Conservation (phyloP, 148 eudicot species). For the Rheum nobile region DNA sequence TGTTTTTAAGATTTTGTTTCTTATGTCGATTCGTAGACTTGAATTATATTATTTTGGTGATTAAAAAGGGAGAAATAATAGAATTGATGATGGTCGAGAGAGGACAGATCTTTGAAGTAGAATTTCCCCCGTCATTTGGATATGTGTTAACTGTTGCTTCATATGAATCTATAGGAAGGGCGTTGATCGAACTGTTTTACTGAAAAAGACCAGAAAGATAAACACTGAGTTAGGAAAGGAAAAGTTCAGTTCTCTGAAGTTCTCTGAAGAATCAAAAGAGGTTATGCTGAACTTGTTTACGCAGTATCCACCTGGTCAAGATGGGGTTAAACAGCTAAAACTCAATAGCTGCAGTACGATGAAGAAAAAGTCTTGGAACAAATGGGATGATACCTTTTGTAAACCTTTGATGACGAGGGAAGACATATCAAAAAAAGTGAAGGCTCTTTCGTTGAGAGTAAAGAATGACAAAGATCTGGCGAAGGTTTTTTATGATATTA, state of each 20-base stretch:
- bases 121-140: neutral
- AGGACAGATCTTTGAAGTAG: neutral
- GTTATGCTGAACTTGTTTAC: constrained; percentile 55
- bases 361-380: constrained; percentile 10
- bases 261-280: constrained; percentile 49
- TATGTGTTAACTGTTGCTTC: neutral
- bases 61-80: neutral
- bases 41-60: neutral
- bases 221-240: constrained; percentile 8
- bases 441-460: constrained; percentile 27
- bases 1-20: neutral
- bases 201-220: neutral
- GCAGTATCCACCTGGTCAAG: constrained; percentile 65
- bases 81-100: neutral
- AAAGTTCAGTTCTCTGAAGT: constrained; percentile 23
- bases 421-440: constrained; percentile 42
- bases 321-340: constrained; percentile 22
- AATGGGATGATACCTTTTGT: constrained; percentile 36
- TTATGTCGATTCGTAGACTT: neutral
- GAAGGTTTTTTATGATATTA: constrained; percentile 34
- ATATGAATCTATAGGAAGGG: neutral
- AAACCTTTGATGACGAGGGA: constrained; percentile 34
- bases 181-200: neutral
- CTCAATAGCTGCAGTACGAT: constrained; percentile 17
- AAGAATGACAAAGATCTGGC: constrained; percentile 26